Evolutionary conservation across 495 filamentous ascomycete species (phyloP).

Genomic region (Podospora pseudoanserina): DNA sequence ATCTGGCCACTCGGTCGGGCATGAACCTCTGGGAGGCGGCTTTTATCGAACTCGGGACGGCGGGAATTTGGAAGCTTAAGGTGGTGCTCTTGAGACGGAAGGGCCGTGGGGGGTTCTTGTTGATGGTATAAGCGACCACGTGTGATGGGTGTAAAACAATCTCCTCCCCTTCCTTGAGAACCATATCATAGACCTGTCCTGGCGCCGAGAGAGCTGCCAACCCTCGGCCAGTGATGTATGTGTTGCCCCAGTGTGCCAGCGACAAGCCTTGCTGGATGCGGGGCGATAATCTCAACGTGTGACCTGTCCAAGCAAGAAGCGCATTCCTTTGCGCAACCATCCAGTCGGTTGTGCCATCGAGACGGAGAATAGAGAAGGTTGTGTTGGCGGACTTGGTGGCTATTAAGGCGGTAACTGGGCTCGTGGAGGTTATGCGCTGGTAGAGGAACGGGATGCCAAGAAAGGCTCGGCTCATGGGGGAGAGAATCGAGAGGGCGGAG

Average conservation of each 20-base stretch:
- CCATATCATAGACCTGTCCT: constrained; percentile 82
- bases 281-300: constrained; percentile 71
- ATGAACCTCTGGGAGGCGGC: constrained; percentile 36
- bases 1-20: constrained; percentile 55
- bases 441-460: constrained; percentile 92
- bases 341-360: constrained; percentile 97
- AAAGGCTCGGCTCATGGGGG: constrained; percentile 70
- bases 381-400: constrained; percentile 79
- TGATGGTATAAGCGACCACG: constrained; percentile 82
- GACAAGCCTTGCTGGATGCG: constrained; percentile 70
- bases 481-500: constrained; percentile 83
- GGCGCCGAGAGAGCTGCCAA: constrained; percentile 77
- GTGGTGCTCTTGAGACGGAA: constrained; percentile 79
- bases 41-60: constrained; percentile 50
- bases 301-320: constrained; percentile 93
- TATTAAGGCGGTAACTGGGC: constrained; percentile 79
- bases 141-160: constrained; percentile 84
- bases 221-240: constrained; percentile 79
- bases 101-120: constrained; percentile 66
- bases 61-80: constrained; percentile 75
- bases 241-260: constrained; percentile 85
- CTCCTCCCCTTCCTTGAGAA: constrained; percentile 72
- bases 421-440: constrained; percentile 81
- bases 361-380: constrained; percentile 78
- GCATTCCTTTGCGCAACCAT: constrained; percentile 81